These are phyloP conservation scores for Pleurotus tuber-regium DNA, from an alignment of 768 basidiomycete species.

Conservation along the genomic window DNA sequence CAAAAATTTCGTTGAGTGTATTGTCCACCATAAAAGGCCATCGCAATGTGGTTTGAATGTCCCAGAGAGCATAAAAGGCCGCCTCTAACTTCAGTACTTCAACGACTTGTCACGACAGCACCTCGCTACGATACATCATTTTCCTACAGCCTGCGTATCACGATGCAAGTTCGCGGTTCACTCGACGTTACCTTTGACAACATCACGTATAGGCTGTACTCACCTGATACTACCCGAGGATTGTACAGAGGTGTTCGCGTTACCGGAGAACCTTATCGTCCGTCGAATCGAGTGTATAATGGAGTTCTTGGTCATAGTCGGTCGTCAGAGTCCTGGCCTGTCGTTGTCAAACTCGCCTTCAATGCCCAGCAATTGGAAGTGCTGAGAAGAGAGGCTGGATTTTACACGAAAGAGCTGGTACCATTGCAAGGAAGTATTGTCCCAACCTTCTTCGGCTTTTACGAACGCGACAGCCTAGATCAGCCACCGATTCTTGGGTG, in stretches of 20 bases:
- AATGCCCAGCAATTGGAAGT: background rate
- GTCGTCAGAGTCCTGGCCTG: background rate
- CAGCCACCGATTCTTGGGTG: background rate
- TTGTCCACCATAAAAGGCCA: too few relatives aligned
- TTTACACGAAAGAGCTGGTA: conserved; percentile 1
- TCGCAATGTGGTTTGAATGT: too few relatives aligned
- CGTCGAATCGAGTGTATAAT: background rate
- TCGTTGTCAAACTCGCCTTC: conserved; percentile 2
- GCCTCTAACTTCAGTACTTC: too few relatives aligned
- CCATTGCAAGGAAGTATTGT: background rate
- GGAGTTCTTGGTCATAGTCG: background rate
- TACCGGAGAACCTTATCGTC: background rate
- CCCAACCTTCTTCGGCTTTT: conserved; percentile 2
- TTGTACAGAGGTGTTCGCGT: background rate
- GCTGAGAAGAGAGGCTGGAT: background rate
- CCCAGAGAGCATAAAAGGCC: too few relatives aligned
- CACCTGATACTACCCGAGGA: background rate
- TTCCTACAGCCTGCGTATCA: background rate
- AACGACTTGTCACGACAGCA: too few relatives aligned
- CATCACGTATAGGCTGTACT: background rate
- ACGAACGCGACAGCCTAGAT: background rate
- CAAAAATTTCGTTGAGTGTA: too few relatives aligned
- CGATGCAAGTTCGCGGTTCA: background rate
- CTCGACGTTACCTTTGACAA: background rate
- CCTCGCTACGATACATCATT: too few relatives aligned